Percentiles rank a stretch among this genome's conserved stretches.
Conservation (phyloP, 305 asterid genomes). For the Fraxinus albicans region DNA sequence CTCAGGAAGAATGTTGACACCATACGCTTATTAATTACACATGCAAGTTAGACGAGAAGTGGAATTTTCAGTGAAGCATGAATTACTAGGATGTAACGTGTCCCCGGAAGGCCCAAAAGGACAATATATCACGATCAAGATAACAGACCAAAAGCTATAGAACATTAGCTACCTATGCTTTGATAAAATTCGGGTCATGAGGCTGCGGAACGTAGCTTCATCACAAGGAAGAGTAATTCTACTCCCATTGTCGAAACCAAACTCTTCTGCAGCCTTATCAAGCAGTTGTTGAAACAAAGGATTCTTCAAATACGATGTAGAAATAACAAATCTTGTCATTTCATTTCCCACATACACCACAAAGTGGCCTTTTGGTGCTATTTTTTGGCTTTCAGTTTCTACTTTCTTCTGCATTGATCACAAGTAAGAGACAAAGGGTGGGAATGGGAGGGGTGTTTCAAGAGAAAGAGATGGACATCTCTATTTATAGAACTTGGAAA, state of each 20-base stretch:
- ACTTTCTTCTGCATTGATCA: conserved; percentile 31
- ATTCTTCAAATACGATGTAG: conserved; percentile 54
- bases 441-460: conserved; percentile 18
- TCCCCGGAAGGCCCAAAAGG: neutral
- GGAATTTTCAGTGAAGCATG: neutral
- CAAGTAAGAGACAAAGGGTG: neutral
- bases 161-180: neutral
- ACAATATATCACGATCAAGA: neutral
- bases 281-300: conserved; percentile 53
- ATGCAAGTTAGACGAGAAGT: neutral
- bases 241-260: conserved; percentile 43
- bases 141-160: neutral
- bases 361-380: conserved; percentile 74
- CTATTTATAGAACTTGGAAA: conserved; percentile 36
- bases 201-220: conserved; percentile 40
- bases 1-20: neutral
- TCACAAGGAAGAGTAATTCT: conserved; percentile 63
- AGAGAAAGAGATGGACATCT: conserved; percentile 11
- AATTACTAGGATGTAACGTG: neutral
- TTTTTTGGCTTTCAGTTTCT: conserved; percentile 29
- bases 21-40: neutral
- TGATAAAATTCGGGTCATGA: conserved; percentile 25
- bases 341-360: conserved; percentile 71
- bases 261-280: conserved; percentile 69
- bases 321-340: conserved; percentile 61